phyloP scores from a whole-genome alignment of 495 filamentous ascomycete genomes.

The Talaromyces nanjingensis region DNA sequence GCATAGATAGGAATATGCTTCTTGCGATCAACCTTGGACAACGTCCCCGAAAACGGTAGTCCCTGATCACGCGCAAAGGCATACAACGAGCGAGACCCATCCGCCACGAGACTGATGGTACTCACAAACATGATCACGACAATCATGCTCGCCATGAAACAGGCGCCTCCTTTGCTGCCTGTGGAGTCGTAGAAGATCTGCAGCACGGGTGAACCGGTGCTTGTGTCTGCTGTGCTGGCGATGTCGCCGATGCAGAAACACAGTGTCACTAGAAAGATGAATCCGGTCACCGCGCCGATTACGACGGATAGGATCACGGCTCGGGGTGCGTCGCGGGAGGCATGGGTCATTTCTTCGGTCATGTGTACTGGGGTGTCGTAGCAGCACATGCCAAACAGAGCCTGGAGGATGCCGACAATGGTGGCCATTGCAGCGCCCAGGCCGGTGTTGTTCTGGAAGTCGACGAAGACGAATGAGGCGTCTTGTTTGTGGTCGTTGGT shows the following conservation, averaged over 20 bases:
- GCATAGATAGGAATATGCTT: slow-evolving; percentile 44
- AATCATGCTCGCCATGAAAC: slow-evolving; percentile 43
- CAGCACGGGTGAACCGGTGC: slow-evolving; percentile 45
- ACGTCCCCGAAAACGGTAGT: slow-evolving; percentile 45
- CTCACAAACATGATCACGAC: slow-evolving; percentile 41
- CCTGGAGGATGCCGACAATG: slow-evolving; percentile 50
- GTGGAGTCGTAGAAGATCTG: slow-evolving; percentile 48
- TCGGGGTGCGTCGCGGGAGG: slow-evolving; percentile 36
- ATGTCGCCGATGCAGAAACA: slow-evolving; percentile 49
- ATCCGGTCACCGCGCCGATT: slow-evolving; percentile 42
- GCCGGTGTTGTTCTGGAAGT: slow-evolving; percentile 52
- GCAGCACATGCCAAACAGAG: slow-evolving; percentile 52
- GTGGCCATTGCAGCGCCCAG: slow-evolving; percentile 44
- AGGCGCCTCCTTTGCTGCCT: slow-evolving; percentile 33
- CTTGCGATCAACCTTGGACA: slow-evolving; percentile 31
- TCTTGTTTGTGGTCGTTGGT: slow-evolving; percentile 49
- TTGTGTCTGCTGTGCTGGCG: slow-evolving; percentile 24
- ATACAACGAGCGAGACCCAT: slow-evolving; percentile 50
- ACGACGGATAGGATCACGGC: slow-evolving; percentile 39
- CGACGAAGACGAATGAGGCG: slow-evolving; percentile 47
- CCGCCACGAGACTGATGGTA: slow-evolving; percentile 48
- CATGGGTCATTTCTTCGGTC: slow-evolving; percentile 48
- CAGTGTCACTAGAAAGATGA: slow-evolving; percentile 41
- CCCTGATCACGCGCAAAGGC: slow-evolving; percentile 51
- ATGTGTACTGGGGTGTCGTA: slow-evolving; percentile 41